These are phyloP conservation scores for Deakozyma indianensis DNA, from an alignment of 805 yeast species.

Conservation along the genomic window DNA sequence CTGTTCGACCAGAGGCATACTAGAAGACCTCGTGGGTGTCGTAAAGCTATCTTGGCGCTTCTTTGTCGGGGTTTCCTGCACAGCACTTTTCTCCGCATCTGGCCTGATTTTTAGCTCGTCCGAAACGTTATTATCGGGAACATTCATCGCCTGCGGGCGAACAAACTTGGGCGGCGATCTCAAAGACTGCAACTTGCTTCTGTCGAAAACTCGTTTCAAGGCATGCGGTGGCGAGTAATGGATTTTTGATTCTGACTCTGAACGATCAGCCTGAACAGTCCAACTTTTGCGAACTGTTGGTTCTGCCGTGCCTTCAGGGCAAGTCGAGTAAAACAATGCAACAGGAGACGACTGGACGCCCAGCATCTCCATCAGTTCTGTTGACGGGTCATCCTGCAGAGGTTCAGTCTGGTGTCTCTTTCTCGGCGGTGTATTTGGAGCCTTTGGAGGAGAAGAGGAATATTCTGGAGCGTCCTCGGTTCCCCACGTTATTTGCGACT, in stretches of 20 bases:
- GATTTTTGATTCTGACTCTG: background rate
- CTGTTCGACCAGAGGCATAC: background rate
- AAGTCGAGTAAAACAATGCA: background rate
- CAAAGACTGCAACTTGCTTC: background rate
- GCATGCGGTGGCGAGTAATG: background rate
- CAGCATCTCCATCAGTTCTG: background rate
- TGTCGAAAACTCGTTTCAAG: background rate
- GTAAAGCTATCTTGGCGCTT: background rate
- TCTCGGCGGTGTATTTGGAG: background rate
- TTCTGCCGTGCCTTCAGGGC: background rate
- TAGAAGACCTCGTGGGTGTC: background rate
- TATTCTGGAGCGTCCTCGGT: background rate
- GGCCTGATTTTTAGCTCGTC: too few species aligned
- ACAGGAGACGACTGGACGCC: background rate
- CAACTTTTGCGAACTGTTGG: background rate
- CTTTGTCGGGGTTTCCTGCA: too few species aligned
- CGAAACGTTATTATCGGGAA: background rate
- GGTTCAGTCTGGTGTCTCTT: background rate
- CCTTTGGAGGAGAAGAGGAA: background rate
- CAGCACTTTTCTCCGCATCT: too few species aligned
- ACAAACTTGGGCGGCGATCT: background rate
- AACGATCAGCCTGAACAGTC: background rate
- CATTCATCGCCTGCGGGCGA: background rate
- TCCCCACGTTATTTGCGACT: background rate
- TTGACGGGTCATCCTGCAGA: background rate